Base-by-base conservation (phyloP, 352 stramenopile genomes). In the Pythium insidiosum region DNA sequence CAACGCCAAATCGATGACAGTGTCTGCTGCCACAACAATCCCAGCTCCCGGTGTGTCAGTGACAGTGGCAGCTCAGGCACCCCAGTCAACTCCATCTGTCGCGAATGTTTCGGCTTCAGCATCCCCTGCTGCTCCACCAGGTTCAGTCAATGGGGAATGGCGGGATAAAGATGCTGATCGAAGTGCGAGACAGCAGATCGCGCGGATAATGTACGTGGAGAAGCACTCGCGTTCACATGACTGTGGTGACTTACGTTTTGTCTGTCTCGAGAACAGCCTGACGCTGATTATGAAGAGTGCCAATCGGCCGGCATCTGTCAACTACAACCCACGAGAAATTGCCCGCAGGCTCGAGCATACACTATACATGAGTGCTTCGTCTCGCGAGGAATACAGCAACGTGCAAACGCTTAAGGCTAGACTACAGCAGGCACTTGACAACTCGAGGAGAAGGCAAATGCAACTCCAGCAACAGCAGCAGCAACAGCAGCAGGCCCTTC, bases 261-360 rank as follows among this genome's bases (percentile, higher is more conserved):
- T 29, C n/a, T 23, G 6, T 19, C 25, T 18, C 18, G 28, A 4
- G 39, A 47, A 33, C 39, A 94, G 81, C 15, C 72, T 94, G 66
- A 94, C 76, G 22, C 58, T 94, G 41, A 94, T 94, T 18, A 93
- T 91, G 76, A 93, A 91, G 59, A 94, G 81, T 47, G 74, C 84
- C 6, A 95, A 94, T 48, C 67, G 81, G 11, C 83, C 83, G n/a
- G 72, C 68, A 24, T 87, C 77, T 1, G 77, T 74, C n/a, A 91
- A 94, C 44, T 93, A 94, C 53, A 94, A 94, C 50, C 82, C 80
- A 5, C 66, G 80, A 40, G 82, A 94, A 47, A 94, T 94, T 25
- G 82, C 82, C 6, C 65, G 82, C 22, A 63, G 82, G 33, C 48
- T 94, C 11, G 82, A 94, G 45, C 79, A 94, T 47, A 92, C 77